These are phyloP conservation scores for Coffea humblotiana DNA, from an alignment of 305 asterid genomes.

Conservation along the genomic window DNA sequence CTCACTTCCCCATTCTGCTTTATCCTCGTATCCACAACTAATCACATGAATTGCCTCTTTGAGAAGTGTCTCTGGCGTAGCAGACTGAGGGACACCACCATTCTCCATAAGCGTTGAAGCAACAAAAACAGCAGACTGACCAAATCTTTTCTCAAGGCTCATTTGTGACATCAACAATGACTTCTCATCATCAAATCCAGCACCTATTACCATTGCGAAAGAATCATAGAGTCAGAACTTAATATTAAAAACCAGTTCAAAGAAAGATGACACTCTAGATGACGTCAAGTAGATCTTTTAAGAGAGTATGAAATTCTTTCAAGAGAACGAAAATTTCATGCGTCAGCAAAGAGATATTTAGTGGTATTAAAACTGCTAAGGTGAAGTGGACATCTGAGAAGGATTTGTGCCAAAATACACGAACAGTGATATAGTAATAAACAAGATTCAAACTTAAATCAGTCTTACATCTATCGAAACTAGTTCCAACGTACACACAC, in stretches of 20 bases:
- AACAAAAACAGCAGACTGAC: constrained; percentile 93
- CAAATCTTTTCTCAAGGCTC: constrained; percentile 97
- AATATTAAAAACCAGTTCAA: constrained; percentile 22
- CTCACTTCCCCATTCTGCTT: constrained; percentile 97
- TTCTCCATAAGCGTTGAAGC: constrained; percentile 97
- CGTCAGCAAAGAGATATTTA: background rate
- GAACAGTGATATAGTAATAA: background rate
- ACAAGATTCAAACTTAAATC: background rate
- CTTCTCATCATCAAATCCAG: constrained; percentile 96
- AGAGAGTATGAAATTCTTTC: background rate
- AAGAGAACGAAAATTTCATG: background rate
- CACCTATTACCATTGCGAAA: constrained; percentile 45
- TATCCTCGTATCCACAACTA: constrained; percentile 97
- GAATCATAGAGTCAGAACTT: background rate
- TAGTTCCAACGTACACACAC: background rate
- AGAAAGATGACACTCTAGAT: constrained; percentile 6
- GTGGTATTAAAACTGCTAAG: background rate
- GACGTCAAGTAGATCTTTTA: background rate
- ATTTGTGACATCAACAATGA: constrained; percentile 86
- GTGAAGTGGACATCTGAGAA: background rate
- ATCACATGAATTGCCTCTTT: constrained; percentile 99
- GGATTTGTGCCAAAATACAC: background rate
- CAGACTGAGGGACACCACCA: constrained; percentile 98
- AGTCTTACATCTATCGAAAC: background rate
- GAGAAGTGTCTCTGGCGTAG: constrained; percentile 89